phyloP scores from a whole-genome alignment of 306 rosid genomes.

The Dalbergia cultrata region DNA sequence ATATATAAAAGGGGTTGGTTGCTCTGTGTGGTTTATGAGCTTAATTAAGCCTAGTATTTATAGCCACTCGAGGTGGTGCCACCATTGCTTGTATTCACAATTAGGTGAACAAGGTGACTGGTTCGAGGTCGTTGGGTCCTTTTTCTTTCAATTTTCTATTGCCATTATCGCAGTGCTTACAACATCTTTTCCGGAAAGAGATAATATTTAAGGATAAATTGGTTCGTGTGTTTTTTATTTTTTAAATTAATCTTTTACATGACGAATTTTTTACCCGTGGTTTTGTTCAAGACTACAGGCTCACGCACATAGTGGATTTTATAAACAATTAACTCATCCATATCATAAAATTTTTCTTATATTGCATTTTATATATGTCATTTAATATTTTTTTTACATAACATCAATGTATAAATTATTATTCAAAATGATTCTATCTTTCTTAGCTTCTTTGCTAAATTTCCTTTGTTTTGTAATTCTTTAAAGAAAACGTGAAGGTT shows the following conservation, averaged over 20 bases:
- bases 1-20: not conserved
- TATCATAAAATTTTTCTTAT: too few species aligned
- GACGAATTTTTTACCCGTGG: not conserved
- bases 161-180: too few species aligned
- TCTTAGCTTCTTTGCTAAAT: too few species aligned
- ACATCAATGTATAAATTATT: too few species aligned
- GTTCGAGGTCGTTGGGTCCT: not conserved
- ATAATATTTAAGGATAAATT: not conserved
- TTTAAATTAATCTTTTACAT: not conserved
- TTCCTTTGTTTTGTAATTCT: too few species aligned
- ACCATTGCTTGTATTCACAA: not conserved
- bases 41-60: conserved; percentile 25
- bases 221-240: not conserved
- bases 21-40: conserved; percentile 1
- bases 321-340: too few species aligned
- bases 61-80: not conserved
- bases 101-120: not conserved
- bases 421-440: too few species aligned
- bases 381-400: too few species aligned
- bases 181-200: too few species aligned
- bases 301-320: not conserved
- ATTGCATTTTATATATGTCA: too few species aligned
- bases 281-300: not conserved
- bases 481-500: too few species aligned
- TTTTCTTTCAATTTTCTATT: not conserved